Evolutionary conservation across 2,329 filamentous ascomycete species (phyloP).

Genomic region (Aspergillus japonicus): DNA sequence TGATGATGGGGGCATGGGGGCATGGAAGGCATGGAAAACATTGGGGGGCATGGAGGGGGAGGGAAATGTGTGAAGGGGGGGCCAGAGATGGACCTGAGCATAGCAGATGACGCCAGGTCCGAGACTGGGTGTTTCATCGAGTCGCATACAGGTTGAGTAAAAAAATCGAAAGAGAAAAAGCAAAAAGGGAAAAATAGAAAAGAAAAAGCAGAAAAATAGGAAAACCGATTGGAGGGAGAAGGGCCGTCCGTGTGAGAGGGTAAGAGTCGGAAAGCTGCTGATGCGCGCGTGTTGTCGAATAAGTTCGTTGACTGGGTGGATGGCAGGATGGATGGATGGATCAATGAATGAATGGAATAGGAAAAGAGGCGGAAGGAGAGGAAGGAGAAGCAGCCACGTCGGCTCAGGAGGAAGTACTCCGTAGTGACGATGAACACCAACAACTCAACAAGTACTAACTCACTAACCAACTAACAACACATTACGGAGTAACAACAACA

Average conservation of each 20-base stretch:
- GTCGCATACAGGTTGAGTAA: neutral
- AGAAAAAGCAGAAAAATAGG: neutral
- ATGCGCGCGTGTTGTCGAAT: neutral
- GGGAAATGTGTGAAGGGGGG: conserved; percentile 16
- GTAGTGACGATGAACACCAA: neutral
- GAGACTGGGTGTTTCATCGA: neutral
- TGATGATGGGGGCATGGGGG: too few relatives aligned
- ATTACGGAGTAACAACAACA: too few relatives aligned
- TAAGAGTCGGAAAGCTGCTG: neutral
- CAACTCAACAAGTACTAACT: too few relatives aligned
- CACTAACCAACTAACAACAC: too few relatives aligned
- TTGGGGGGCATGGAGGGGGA: neutral
- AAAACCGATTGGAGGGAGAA: neutral
- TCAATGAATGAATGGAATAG: conserved; percentile 1
- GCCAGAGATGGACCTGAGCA: conserved; percentile 6
- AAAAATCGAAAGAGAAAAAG: neutral
- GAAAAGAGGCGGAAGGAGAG: neutral
- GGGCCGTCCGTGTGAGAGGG: neutral
- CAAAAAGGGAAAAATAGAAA: neutral
- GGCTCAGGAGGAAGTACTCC: neutral
- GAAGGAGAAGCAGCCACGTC: conserved; percentile 6
- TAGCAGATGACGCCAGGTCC: conserved; percentile 18
- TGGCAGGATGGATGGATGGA: neutral
- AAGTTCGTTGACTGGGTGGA: neutral
- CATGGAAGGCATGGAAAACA: too few relatives aligned